These are phyloP conservation scores for Yamagishiella unicocca DNA, from an alignment of 139 green algal genomes.

Conservation along the genomic window DNA sequence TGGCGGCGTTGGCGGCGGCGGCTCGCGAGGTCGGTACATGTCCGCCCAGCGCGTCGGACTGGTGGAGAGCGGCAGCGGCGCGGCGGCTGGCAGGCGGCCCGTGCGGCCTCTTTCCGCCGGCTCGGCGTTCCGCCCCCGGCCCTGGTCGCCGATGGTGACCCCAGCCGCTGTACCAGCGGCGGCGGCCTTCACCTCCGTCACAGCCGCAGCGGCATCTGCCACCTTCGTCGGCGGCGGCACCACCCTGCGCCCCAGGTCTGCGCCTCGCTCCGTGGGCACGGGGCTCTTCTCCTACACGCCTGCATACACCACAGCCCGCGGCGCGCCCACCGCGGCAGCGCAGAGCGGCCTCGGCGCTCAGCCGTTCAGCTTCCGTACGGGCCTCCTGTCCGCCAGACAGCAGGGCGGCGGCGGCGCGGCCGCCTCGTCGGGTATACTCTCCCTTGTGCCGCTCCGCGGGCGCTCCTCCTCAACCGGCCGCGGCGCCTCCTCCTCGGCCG, in stretches of 20 bases:
- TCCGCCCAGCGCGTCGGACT: background rate
- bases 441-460: no score
- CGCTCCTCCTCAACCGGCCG: background rate
- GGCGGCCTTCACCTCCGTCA: background rate
- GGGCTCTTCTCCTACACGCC: no score
- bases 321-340: no score
- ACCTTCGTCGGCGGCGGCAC: background rate
- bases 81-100: background rate
- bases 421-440: background rate
- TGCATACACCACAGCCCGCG: no score
- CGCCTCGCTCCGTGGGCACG: background rate
- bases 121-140: background rate
- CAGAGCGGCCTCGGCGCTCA: no score
- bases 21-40: constrained; percentile 15
- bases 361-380: no score
- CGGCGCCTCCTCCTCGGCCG: background rate
- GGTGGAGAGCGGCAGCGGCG: background rate
- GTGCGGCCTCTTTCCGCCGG: background rate
- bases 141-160: background rate
- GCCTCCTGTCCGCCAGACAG: no score
- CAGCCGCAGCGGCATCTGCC: background rate
- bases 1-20: background rate
- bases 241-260: background rate
- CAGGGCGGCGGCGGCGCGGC: background rate
- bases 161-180: background rate